A percentile compares a stretch with the other conserved stretches of the same genome.
phyloP scores from a whole-genome alignment of 2,329 filamentous ascomycete species.

The Trichophyton equinum region DNA sequence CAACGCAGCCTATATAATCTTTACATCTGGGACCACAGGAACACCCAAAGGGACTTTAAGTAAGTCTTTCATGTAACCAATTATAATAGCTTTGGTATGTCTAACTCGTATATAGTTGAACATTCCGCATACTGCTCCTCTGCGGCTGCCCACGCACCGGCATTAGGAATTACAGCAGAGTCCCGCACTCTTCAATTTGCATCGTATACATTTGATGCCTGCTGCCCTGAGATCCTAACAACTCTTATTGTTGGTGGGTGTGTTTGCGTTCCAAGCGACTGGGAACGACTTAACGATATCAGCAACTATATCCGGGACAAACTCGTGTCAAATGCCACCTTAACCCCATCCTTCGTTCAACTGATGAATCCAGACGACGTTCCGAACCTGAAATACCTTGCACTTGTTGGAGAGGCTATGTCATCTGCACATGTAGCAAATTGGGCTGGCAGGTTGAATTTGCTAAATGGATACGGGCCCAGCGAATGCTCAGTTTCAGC shows the following conservation, averaged over 20 bases:
- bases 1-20: conserved; percentile 41
- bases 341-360: conserved; percentile 44
- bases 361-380: conserved; percentile 28
- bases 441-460: conserved; percentile 25
- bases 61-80: conserved; percentile 25
- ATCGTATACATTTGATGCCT: conserved; percentile 39
- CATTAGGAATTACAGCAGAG: conserved; percentile 30
- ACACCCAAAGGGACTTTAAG: conserved; percentile 47
- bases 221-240: conserved; percentile 38
- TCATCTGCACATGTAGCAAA: conserved; percentile 18
- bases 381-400: conserved; percentile 25
- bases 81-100: background rate
- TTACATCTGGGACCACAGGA: conserved; percentile 40
- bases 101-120: conserved; percentile 31
- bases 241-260: conserved; percentile 43
- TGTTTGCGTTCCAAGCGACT: conserved; percentile 44
- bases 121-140: conserved; percentile 42
- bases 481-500: conserved; percentile 27
- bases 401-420: conserved; percentile 17
- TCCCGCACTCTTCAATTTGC: conserved; percentile 45
- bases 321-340: conserved; percentile 39
- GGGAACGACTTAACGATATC: conserved; percentile 40
- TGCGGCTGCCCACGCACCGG: conserved; percentile 39
- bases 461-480: conserved; percentile 31
- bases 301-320: conserved; percentile 35